phyloP scores from a whole-genome alignment of 495 filamentous ascomycete species.

The Acidomyces sp. region DNA sequence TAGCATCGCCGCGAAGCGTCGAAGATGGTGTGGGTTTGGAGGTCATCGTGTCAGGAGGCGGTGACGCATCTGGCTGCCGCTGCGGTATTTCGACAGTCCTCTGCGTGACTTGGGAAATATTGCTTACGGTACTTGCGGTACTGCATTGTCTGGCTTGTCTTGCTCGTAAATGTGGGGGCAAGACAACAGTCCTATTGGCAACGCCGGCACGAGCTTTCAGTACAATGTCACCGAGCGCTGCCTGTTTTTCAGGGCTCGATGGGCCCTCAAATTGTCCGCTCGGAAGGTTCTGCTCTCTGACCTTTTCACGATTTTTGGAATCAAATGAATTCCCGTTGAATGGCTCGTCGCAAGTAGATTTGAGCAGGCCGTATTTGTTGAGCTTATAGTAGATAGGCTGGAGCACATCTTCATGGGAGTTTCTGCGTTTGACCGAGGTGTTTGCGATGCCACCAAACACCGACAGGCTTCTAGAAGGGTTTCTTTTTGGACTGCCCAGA shows the following conservation, averaged over 20 bases:
- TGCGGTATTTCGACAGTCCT: no score
- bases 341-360: no score
- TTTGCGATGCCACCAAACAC: not conserved
- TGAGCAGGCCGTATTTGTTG: conserved; percentile 4
- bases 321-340: no score
- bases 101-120: no score
- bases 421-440: conserved; percentile 5
- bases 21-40: not conserved
- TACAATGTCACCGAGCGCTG: not conserved
- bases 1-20: conserved; percentile 6
- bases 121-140: not conserved
- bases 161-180: not conserved
- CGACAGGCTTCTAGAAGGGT: not conserved
- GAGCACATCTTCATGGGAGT: conserved; percentile 12
- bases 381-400: conserved; percentile 12
- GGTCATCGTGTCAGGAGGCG: no score
- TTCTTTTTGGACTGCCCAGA: not conserved
- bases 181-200: not conserved
- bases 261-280: no score
- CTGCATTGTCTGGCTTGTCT: not conserved
- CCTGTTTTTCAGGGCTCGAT: no score
- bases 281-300: no score
- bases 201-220: conserved; percentile 3
- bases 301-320: no score
- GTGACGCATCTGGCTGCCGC: no score